A percentile compares a stretch with the other conserved stretches of the same genome.
phyloP scores from a whole-genome alignment of 1,139 yeast species.

The Zygosaccharomyces sapae region DNA sequence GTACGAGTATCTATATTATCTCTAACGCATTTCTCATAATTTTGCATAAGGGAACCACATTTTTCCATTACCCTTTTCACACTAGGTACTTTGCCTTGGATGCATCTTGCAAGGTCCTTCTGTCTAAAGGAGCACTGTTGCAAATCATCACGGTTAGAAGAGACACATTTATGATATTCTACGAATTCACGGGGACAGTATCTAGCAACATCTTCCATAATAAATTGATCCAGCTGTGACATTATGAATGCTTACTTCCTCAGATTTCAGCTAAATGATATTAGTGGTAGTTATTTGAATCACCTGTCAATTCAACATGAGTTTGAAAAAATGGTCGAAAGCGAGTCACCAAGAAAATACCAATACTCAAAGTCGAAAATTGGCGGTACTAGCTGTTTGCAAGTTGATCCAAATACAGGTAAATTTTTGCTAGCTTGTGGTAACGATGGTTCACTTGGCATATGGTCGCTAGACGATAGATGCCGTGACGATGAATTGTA shows the following conservation, averaged over 20 bases:
- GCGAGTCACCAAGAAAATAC: slow-evolving; percentile 13
- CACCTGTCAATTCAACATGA: slow-evolving; percentile 8
- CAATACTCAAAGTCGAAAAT: slow-evolving; percentile 10
- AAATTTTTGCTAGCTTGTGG: slow-evolving; percentile 64
- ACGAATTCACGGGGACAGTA: slow-evolving; percentile 37
- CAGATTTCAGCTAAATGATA: slow-evolving; percentile 10
- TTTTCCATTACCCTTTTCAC: slow-evolving; percentile 33
- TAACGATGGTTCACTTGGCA: slow-evolving; percentile 66
- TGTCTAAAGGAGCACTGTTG: slow-evolving; percentile 31
- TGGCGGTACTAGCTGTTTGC: slow-evolving; percentile 49
- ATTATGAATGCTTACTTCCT: slow-evolving; percentile 11
- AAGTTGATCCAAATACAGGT: slow-evolving; percentile 51
- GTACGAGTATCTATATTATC: slow-evolving; percentile 23
- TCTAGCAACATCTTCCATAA: slow-evolving; percentile 33
- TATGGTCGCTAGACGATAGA: slow-evolving; percentile 50
- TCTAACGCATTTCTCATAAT: slow-evolving; percentile 34
- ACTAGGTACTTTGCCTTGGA: slow-evolving; percentile 34
- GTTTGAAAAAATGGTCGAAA: slow-evolving; percentile 14
- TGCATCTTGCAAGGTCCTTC: slow-evolving; percentile 32
- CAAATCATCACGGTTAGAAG: slow-evolving; percentile 34
- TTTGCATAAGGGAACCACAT: slow-evolving; percentile 30
- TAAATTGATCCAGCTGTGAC: slow-evolving; percentile 22
- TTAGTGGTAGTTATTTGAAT: slow-evolving; percentile 4
- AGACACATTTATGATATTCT: slow-evolving; percentile 36
- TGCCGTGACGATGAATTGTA: slow-evolving; percentile 18